Base-by-base conservation (phyloP, 169 alveolate genomes). In the Plasmodium reichenowi region DNA sequence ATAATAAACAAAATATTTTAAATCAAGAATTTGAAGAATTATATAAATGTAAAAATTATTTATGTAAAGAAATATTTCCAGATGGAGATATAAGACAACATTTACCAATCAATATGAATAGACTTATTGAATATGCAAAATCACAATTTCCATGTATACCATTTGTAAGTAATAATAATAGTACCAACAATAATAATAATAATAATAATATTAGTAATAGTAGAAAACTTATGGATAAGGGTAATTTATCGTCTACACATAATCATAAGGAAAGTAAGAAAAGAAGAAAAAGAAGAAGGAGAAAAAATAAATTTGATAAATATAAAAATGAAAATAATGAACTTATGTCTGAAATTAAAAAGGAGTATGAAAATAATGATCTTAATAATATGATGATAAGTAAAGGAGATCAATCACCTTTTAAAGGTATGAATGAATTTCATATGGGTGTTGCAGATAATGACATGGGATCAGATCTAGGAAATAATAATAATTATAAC, bases 61-160 rank as follows among this genome's bases (percentile, higher is more conserved):
- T 94, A 26, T 94, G 97, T 72, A 89, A 73, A 85, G 97, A 96
- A 60, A 97, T 98, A 62, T 97, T 98, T 89, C 96, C 97, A 0
- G 97, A 96, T 88, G 99, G 99, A 2, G 99, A 98, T 70, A 95
- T 97, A 29, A 94, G 98, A 71, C 98, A 98, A 93, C 99, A 99
- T 94, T 89, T 99, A 66, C 99, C 99, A 32, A 98, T 99, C 26
- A 98, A 98, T 93, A 94, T 99, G 38, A 92, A 95, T 24, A 93
- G 99, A 72, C 94, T 97, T 5, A 94, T 98, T 67, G 96, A 97
- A 94, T 96, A 95, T 76, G 99, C 99, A 43, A 96, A 97, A 87
- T 97, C 97, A 70, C 96, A 95, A 88, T 97, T 97, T 88, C 95
- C 96, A 17, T 78, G 87, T 26, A 89, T 93, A 13, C 68, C 88